Evolutionary conservation across 352 stramenopile genomes (phyloP).

Genomic region (Globisporangium heterothallicum): DNA sequence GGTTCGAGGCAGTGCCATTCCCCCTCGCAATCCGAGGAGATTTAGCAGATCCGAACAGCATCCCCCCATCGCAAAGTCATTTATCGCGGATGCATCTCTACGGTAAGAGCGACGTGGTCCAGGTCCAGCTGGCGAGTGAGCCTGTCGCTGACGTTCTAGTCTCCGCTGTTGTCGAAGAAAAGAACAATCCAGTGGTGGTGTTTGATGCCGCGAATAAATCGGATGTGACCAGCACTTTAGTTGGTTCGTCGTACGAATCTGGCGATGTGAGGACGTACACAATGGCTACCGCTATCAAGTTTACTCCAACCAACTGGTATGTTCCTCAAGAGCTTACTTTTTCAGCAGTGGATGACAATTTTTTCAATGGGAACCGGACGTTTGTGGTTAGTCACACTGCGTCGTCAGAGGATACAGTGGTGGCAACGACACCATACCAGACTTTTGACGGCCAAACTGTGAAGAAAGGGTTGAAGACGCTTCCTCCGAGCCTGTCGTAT

Average conservation of each 20-base stretch:
- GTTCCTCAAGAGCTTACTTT: conserved; percentile 42
- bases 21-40: conserved; percentile 43
- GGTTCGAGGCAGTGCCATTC: conserved; percentile 37
- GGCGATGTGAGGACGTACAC: conserved; percentile 24
- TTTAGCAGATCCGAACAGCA: conserved; percentile 22
- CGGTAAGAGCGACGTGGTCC: conserved; percentile 23
- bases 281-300: conserved; percentile 39
- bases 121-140: conserved; percentile 50
- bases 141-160: conserved; percentile 42
- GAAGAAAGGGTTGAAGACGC: conserved; percentile 12
- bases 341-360: conserved; percentile 58
- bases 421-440: conserved; percentile 26
- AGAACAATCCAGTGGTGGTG: conserved; percentile 22
- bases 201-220: conserved; percentile 40
- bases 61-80: conserved; percentile 26
- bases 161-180: conserved; percentile 21
- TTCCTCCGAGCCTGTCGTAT: conserved; percentile 32
- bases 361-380: conserved; percentile 42
- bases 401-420: conserved; percentile 22
- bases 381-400: conserved; percentile 29
- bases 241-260: conserved; percentile 39
- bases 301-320: conserved; percentile 58
- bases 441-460: conserved; percentile 18
- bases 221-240: conserved; percentile 8
- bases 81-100: conserved; percentile 57